These are phyloP conservation scores for Pluteus cervinus DNA, from an alignment of 768 basidiomycete species.

Conservation along the genomic window DNA sequence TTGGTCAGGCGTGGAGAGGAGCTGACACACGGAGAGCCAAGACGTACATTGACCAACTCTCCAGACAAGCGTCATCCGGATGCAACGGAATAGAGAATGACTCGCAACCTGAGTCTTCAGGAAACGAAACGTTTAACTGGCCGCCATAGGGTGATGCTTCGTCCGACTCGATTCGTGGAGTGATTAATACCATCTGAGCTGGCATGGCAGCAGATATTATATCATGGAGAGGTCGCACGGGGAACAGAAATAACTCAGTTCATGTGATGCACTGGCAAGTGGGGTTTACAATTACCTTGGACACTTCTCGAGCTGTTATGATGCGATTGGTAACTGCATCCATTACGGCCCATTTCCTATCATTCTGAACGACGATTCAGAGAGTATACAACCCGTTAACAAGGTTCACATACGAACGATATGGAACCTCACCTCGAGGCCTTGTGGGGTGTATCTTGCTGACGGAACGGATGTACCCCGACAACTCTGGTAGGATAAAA, in stretches of 20 bases:
- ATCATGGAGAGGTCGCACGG: too few relatives aligned
- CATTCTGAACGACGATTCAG: conserved; percentile 39
- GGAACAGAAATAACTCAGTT: not conserved
- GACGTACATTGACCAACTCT: conserved; percentile 53
- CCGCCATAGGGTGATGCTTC: conserved; percentile 39
- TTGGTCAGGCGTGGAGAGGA: not conserved
- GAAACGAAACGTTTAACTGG: conserved; percentile 50
- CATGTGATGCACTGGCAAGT: too few relatives aligned
- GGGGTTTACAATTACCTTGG: conserved; percentile 55
- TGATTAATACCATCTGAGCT: conserved; percentile 60
- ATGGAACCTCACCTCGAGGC: conserved; percentile 49
- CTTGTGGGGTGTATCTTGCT: conserved; percentile 52
- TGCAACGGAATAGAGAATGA: conserved; percentile 54
- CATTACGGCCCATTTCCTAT: conserved; percentile 67
- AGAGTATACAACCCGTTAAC: conserved; percentile 1
- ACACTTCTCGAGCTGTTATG: conserved; percentile 61
- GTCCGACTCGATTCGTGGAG: conserved; percentile 47
- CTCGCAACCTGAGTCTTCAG: conserved; percentile 49
- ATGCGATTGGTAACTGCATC: conserved; percentile 46
- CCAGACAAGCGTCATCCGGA: conserved; percentile 42
- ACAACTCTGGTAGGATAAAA: conserved; percentile 50
- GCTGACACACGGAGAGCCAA: not conserved
- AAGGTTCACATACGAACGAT: not conserved
- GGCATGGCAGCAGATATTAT: not conserved
- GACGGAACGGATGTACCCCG: conserved; percentile 55